Evolutionary conservation across 1,139 yeast species (phyloP), one percentile per base, ranked within the genome.

Genomic region (Chernovozyma aurita): DNA sequence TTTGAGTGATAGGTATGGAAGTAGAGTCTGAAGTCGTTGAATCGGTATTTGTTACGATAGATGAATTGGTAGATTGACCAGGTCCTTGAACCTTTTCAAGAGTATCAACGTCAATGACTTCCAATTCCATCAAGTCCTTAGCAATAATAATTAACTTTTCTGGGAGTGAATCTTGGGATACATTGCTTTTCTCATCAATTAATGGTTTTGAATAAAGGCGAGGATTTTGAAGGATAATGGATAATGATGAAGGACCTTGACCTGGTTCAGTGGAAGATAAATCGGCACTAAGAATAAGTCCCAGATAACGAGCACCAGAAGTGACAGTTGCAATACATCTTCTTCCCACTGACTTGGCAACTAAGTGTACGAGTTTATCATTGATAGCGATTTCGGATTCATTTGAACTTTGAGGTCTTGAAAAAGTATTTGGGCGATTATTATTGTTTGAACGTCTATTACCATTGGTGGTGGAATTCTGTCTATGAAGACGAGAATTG

Each of bases 41-140:
- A 14, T 24, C 9, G 15, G 24, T 17, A 14, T 15, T 18, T 27
- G 6, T 9, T 6, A 6, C 9, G 16, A 33, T n/a, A 7, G 13
- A 6, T 11, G 37, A 33, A n/a, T n/a, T n/a, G n/a, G 24, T 27
- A 26, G 34, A 2, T 30, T 28, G 20, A 24, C 16, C 14, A 12
- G 21, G 4, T 18, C 26, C 24, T 30, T 51, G 56, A 4, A 49
- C 46, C 18, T 59, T 45, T 36, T 42, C 44, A 33, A 32, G 40
- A 21, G 73, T 49, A 45, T 73, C 71, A 18, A 77, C 63, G 35
- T 65, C 63, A 31, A 57, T 54, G 26, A 78, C 59, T 45, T 73
- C 80, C 38, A 85, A 53, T 54, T 80, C 87, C 40, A 80, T 72
- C 45, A 85, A 68, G 44, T 85, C 90, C 39, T 75, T 74, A 9